Conservation (phyloP, 495 filamentous ascomycete species). For the Penicillium taxi region DNA sequence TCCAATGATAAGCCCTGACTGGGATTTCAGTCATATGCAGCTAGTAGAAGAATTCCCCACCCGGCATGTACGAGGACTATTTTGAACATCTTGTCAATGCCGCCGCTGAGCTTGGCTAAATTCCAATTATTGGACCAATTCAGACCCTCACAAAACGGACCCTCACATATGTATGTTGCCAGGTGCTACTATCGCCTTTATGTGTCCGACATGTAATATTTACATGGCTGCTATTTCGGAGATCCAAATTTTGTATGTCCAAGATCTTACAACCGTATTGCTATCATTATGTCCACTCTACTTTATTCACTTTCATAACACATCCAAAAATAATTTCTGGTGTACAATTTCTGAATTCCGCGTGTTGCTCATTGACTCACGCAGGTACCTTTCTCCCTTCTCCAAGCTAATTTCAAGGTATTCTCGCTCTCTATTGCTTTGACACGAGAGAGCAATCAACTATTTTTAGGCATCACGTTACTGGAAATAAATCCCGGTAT, state of each 20-base stretch:
- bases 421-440: not conserved
- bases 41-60: constrained; percentile 22
- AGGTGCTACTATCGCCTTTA: constrained; percentile 11
- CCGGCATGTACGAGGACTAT: constrained; percentile 7
- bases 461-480: constrained; percentile 6
- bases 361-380: too few relatives aligned
- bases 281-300: not conserved
- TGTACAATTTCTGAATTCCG: too few relatives aligned
- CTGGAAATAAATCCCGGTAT: constrained; percentile 3
- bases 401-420: too few relatives aligned
- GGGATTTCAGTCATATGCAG: constrained; percentile 28
- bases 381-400: too few relatives aligned
- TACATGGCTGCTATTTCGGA: not conserved
- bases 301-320: not conserved
- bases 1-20: constrained; percentile 26
- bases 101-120: constrained; percentile 6
- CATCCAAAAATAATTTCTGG: too few relatives aligned
- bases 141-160: constrained; percentile 14
- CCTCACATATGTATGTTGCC: constrained; percentile 26
- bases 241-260: not conserved
- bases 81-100: constrained; percentile 16
- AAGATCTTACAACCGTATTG: too few relatives aligned
- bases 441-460: constrained; percentile 1
- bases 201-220: constrained; percentile 4
- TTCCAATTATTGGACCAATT: constrained; percentile 16